Conservation (phyloP, 495 filamentous ascomycete genomes). For the Penicillium bialowiezense region DNA sequence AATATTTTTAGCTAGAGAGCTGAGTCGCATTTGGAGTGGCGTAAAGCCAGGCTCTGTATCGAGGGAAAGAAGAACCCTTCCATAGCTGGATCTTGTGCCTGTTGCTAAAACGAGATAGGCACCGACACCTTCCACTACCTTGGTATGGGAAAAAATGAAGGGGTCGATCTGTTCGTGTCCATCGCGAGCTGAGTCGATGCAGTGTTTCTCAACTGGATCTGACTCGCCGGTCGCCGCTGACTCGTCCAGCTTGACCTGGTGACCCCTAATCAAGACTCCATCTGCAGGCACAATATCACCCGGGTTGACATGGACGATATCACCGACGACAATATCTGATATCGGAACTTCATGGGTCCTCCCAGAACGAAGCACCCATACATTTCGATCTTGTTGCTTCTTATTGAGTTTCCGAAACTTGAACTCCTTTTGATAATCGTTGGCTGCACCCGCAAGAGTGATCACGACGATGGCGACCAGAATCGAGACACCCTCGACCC, state of each 20-base stretch:
- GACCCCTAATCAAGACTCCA: constrained; percentile 64
- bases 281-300: constrained; percentile 76
- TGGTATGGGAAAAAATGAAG: constrained; percentile 76
- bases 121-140: constrained; percentile 79
- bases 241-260: constrained; percentile 67
- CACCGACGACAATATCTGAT: constrained; percentile 70
- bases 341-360: constrained; percentile 65
- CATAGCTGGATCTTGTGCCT: constrained; percentile 76
- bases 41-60: constrained; percentile 76
- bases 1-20: constrained; percentile 75
- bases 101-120: constrained; percentile 76
- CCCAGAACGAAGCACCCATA: constrained; percentile 69
- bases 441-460: constrained; percentile 58
- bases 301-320: constrained; percentile 70
- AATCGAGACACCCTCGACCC: constrained; percentile 70
- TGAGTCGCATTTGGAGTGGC: constrained; percentile 79
- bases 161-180: constrained; percentile 49
- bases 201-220: constrained; percentile 61
- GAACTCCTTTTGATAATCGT: constrained; percentile 66
- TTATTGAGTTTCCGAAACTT: constrained; percentile 58
- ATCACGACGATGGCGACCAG: constrained; percentile 66
- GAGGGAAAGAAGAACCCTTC: constrained; percentile 84
- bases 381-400: constrained; percentile 57
- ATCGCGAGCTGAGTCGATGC: constrained; percentile 44
- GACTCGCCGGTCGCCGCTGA: constrained; percentile 74